Conservation (phyloP, 257 asterid genomes). For the Leonotis leonurus region DNA sequence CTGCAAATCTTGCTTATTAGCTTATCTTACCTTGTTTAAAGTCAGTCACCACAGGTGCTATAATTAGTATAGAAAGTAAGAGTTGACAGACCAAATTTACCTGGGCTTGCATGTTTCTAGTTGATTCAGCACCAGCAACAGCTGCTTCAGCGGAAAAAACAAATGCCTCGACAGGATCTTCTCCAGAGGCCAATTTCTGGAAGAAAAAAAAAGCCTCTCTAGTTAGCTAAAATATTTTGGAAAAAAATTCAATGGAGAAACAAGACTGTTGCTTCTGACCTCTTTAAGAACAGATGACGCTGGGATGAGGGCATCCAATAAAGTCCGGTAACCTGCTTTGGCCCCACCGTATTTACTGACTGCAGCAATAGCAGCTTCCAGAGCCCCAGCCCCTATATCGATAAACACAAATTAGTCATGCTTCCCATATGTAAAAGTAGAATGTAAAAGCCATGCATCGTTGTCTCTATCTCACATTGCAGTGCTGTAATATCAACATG, state of each 20-base stretch:
- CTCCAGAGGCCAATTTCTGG: conserved; percentile 79
- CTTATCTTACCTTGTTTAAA: background rate
- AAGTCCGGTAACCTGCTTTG: conserved; percentile 82
- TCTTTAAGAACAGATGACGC: conserved; percentile 71
- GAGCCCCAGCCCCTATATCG: conserved; percentile 79
- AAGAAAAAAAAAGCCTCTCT: conserved; percentile 8
- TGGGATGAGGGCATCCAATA: conserved; percentile 91
- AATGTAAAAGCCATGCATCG: conserved; percentile 3
- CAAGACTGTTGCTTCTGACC: conserved; percentile 32
- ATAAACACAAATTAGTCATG: conserved; percentile 18
- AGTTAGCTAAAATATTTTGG: background rate
- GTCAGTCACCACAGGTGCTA: background rate
- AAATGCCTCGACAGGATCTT: conserved; percentile 68
- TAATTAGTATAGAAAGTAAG: background rate
- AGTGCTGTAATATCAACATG: conserved; percentile 37
- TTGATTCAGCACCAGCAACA: conserved; percentile 77
- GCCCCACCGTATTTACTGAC: conserved; percentile 97
- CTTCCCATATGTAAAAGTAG: conserved; percentile 1
- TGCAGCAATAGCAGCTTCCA: conserved; percentile 87
- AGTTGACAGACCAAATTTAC: conserved; percentile 24
- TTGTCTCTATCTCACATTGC: conserved; percentile 52
- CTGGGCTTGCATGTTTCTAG: conserved; percentile 87
- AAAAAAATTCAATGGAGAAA: background rate
- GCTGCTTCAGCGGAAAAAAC: conserved; percentile 84
- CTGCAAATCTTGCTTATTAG: conserved; percentile 35